Evolutionary conservation across 2,329 filamentous ascomycete species (phyloP), one percentile per base, ranked within the genome.

Genomic region (Diaporthe humulicola): DNA sequence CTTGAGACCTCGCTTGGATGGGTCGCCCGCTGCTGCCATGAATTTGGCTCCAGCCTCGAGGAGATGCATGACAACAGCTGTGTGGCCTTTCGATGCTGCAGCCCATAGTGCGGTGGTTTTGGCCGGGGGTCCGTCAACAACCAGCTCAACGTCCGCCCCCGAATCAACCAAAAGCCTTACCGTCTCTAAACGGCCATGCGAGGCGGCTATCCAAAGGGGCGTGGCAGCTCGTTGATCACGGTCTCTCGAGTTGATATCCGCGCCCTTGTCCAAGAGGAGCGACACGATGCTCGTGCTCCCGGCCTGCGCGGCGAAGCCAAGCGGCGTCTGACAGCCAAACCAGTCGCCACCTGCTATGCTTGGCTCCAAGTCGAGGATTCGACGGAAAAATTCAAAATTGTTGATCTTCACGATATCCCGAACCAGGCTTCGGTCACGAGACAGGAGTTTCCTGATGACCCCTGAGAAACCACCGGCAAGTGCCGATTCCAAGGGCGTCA

Each of bases 281-380:
- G 15, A 4, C 12, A 61, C 15, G 4, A 19, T 22, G 3, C 1
- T 14, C 0, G 58, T 33, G 4, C 33, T 30, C 12, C 58, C 58
- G 17, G 25, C 25, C 7, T 36, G 2, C 5, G 38, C 58, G 0
- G 58, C 58, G 25, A 8, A 1, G 6, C 9, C 15, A 22, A 64
- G 15, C 1, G 38, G 38, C 10, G 7, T 30, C 36, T 4, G 7
- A 8, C 30, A 19, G 0, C 28, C 14, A 8, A 8, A 17, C 28
- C 2, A 8, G 14, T 8, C 25, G 12, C 17, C 15, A 7, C 45
- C 15, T 6, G 8, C 15, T 0, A 45, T n/a, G 4, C 2, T 1
- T 3, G 25, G 7, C 25, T 22, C 2, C 8, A 22, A 3, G 38
- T 64, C 25, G 1, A 45, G 38, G 4, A 45, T 30, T 2, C 2